Evolutionary conservation across 1,139 yeast species (phyloP), one percentile per base, ranked within the genome.

Genomic region (Kurtzmaniella natalensis): DNA sequence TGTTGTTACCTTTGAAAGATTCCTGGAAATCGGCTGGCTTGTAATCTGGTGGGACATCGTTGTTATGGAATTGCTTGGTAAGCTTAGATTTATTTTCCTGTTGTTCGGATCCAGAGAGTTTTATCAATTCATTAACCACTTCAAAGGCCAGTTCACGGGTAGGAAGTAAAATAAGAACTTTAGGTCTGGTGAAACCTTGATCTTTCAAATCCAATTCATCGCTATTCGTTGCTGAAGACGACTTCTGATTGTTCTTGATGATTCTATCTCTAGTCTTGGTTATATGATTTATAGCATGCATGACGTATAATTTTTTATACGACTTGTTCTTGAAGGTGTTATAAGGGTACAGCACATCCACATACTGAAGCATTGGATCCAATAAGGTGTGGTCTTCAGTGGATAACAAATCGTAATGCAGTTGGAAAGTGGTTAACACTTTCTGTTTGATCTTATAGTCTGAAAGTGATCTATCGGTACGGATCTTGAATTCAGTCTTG

Each of bases 161-260:
- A 7, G 99, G 97, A 31, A 87, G 64, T 25, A 92, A 59, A 5
- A 92, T 77, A 37, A 92, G 64, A 2, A 83, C 89, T 51, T 88
- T 89, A 1, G 98, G 95, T 41, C 97, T 72, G 0, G 96, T 89
- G 52, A 88, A 94, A 11, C 98, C 97, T 57, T 92, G 98, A 55
- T 92, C 98, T 39, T 94, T 65, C 40, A 73, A 69, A 48, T 87
- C 96, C 4, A 59, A 59, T 38, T 71, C 78, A 9, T 61, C 64
- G 43, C 62, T 65, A 47, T 68, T 81, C 37, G 61, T 58, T 31
- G 65, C 65, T 10, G 59, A 51, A 18, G 67, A 62, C 32, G 81
- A 57, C 47, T 76, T 79, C 30, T 73, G 72, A 44, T 81, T 85
- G 57, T 92, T 82, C 52, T 83, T 84, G 44, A 89, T 50, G 16